Conservation (phyloP, 2,329 filamentous ascomycete genomes). For the Monilinia laxa region DNA sequence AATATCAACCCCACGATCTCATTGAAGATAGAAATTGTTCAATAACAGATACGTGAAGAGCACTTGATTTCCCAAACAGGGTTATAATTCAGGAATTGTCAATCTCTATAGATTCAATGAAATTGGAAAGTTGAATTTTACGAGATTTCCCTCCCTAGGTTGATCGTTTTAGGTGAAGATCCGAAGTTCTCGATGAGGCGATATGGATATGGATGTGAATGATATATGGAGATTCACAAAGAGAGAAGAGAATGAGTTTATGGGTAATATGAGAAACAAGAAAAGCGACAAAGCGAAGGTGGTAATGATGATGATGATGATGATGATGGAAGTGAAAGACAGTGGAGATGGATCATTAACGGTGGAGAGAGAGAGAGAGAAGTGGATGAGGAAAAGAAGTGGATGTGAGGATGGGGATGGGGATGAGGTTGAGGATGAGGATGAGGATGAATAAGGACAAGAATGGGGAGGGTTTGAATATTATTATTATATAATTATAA, state of each 20-base stretch:
- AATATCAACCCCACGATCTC: constrained; percentile 19
- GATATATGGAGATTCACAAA: neutral
- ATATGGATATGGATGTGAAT: neutral
- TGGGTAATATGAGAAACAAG: constrained; percentile 3
- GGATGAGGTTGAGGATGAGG: neutral
- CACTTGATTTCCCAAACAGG: neutral
- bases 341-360: neutral
- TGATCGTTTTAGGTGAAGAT: constrained; percentile 16
- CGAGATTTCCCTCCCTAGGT: neutral
- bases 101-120: neutral
- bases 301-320: neutral
- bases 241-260: neutral
- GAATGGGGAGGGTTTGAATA: too few relatives aligned
- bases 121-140: neutral
- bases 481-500: too few relatives aligned
- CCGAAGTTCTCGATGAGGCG: constrained; percentile 9
- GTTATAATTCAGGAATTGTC: neutral
- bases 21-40: neutral
- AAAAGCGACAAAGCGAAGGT: neutral
- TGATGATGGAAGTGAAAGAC: neutral
- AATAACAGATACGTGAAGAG: neutral
- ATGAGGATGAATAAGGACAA: neutral
- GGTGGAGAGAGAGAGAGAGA: neutral
- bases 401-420: neutral
- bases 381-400: neutral